phyloP scores from a whole-genome alignment of 257 asterid genomes.

The Solanum virginianum region DNA sequence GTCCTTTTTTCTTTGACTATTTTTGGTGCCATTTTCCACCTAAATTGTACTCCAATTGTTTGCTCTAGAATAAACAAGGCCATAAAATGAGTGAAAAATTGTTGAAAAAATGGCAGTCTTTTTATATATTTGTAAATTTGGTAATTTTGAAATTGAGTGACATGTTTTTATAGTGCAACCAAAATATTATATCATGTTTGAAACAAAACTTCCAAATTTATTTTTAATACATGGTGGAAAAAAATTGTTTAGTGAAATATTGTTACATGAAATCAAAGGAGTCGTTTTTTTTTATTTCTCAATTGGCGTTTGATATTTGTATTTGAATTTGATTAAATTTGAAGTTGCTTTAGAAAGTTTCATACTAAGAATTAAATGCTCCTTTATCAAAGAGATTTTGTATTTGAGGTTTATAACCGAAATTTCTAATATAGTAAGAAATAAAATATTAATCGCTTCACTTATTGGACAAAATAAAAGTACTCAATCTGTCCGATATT shows the following conservation, averaged over 20 bases:
- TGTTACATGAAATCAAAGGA: not conserved
- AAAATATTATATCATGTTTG: too few species aligned
- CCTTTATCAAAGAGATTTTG: not conserved
- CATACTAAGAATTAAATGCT: not conserved
- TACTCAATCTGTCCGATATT: too few species aligned
- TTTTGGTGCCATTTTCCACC: not conserved
- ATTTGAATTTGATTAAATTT: fast-evolving
- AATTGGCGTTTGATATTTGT: not conserved
- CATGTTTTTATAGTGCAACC: too few species aligned
- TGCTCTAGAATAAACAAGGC: not conserved
- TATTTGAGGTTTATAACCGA: fast-evolving
- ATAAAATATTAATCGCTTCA: not conserved
- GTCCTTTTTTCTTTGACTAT: not conserved
- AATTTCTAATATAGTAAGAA: not conserved
- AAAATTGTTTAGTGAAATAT: too few species aligned
- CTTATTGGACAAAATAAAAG: too few species aligned
- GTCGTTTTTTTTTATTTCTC: not conserved
- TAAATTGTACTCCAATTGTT: not conserved
- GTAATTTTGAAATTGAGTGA: too few species aligned
- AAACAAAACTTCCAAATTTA: too few species aligned
- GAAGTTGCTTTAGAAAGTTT: not conserved
- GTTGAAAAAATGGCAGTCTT: too few species aligned
- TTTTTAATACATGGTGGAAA: too few species aligned
- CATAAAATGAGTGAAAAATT: not conserved
- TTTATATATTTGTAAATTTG: too few species aligned